A percentile compares a stretch with the other conserved stretches of the same genome.
Conservation (phyloP, 306 rosid species). For the Cicer bijugum region DNA sequence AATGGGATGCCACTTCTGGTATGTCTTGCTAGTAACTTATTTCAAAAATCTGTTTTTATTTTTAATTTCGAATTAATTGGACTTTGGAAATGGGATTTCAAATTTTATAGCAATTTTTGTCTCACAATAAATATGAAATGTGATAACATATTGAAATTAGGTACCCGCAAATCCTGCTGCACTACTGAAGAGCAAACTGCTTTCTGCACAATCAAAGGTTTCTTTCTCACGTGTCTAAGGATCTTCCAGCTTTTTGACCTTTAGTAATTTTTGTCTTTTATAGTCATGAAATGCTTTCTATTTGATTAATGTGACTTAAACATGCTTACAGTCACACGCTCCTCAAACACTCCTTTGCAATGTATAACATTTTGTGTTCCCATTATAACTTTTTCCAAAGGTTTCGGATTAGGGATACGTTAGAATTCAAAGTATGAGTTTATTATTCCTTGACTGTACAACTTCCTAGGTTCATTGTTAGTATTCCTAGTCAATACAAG, state of each 20-base stretch:
- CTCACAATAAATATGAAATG: conserved; percentile 20
- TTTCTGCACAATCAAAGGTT: conserved; percentile 89
- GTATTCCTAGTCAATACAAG: too few relatives aligned
- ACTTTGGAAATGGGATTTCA: conserved; percentile 30
- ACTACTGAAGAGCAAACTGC: conserved; percentile 73
- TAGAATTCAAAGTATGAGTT: too few relatives aligned
- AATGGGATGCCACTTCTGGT: conserved; percentile 85
- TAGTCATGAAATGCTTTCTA: conserved; percentile 32
- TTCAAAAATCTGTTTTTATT: conserved; percentile 22
- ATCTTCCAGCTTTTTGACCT: conserved; percentile 30
- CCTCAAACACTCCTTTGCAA: conserved; percentile 1
- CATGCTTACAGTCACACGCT: not conserved
- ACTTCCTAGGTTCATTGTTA: too few relatives aligned
- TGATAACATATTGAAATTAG: conserved; percentile 52
- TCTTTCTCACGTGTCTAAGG: conserved; percentile 40
- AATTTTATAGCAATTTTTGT: conserved; percentile 28
- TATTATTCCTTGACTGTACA: too few relatives aligned
- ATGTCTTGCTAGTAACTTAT: conserved; percentile 46
- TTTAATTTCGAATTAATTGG: conserved; percentile 27
- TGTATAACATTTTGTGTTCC: not conserved
- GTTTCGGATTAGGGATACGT: not conserved
- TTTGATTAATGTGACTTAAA: conserved; percentile 10
- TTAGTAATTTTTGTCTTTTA: conserved; percentile 16
- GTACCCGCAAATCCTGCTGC: conserved; percentile 79
- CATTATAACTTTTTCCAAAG: conserved; percentile 15